phyloP scores from a whole-genome alignment of 257 asterid species.

The Nicotiana obtusifolia region DNA sequence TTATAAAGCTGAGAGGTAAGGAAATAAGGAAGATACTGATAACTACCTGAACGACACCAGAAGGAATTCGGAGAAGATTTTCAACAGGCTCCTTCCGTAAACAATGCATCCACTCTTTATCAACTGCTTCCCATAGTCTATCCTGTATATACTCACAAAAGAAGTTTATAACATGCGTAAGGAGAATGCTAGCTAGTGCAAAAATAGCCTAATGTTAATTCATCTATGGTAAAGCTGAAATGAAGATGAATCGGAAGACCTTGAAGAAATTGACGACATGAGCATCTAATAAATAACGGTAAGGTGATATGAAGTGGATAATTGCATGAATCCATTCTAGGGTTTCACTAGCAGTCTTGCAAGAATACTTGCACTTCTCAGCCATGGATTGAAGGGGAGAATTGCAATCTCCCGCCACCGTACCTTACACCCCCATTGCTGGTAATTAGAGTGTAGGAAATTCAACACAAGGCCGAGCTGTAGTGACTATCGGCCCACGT shows the following conservation, averaged over 20 bases:
- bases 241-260: slow-evolving; percentile 19
- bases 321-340: slow-evolving; percentile 76
- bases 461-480: neutral
- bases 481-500: neutral
- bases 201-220: neutral
- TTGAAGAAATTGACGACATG: slow-evolving; percentile 80
- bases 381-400: neutral
- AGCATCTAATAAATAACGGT: slow-evolving; percentile 60
- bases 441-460: neutral
- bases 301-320: slow-evolving; percentile 51
- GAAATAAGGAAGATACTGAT: neutral
- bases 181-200: neutral
- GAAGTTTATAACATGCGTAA: no score
- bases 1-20: neutral
- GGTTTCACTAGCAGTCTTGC: slow-evolving; percentile 57
- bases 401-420: neutral
- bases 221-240: neutral
- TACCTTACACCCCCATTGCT: neutral
- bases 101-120: slow-evolving; percentile 80
- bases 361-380: slow-evolving; percentile 32
- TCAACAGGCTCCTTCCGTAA: slow-evolving; percentile 53
- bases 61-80: slow-evolving; percentile 57
- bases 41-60: slow-evolving; percentile 40
- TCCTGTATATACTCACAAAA: slow-evolving; percentile 36
- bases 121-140: slow-evolving; percentile 77